Base-by-base conservation (phyloP, 352 stramenopile species). In the Nothophytophthora sp. region DNA sequence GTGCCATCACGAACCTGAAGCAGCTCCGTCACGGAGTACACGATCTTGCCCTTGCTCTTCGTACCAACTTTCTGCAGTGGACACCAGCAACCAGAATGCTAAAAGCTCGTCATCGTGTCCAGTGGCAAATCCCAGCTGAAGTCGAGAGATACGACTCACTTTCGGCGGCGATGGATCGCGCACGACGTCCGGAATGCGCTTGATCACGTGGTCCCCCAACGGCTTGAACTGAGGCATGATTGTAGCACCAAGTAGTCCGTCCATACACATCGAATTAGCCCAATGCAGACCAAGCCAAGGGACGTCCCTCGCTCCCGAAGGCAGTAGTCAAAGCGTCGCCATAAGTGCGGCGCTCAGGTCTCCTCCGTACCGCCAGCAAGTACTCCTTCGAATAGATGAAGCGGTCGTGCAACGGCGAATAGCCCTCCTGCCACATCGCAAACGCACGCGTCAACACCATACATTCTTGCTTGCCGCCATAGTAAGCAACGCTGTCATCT, bases 361-460 rank as follows among this genome's bases (percentile, higher is more conserved):
- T 32, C 11, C 3, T 32, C 24, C 52, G 20, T 62, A 86, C 74
- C 62, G 58, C 43, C 15, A 84, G 49, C 29, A 90, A 62, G 45
- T 74, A 88, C n/a, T 84, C 65, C 40, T 74, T 84, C 43, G 76
- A 79, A 55, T 90, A 90, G 24, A 73, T 73, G 50, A 78, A 73
- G 11, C 69, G 51, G 44, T 76, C 67, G 23, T 63, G 63, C 18
- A 59, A 15, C 19, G 57, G 57, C 38, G 56, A 73, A 28, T 73
- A 73, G 1, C 68, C 55, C 33, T 69, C 56, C 59, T 68, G 38
- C 27, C 20, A 27, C 36, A 45, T 39, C 16, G 12, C 34, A 12
- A 18, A 20, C 16, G 37, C 49, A 11, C 16, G 38, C 34, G 19
- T 58, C 47, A 35, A 33, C 37, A 43, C 28, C 27, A 15, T 7